Base-by-base conservation (phyloP, 2,329 filamentous ascomycete species). In the Ophiostoma perfectum region DNA sequence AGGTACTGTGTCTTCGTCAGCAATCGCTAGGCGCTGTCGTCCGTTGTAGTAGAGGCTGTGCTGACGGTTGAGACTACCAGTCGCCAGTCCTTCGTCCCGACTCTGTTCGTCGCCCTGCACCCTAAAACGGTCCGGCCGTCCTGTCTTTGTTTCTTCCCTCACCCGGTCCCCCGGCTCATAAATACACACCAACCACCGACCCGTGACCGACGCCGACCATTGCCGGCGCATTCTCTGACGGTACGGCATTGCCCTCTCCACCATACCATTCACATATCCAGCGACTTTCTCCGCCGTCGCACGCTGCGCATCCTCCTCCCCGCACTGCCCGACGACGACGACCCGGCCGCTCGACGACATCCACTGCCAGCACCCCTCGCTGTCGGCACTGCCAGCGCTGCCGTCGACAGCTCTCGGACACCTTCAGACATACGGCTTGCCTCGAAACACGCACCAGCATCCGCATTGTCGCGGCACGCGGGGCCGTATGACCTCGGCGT, bases 401-500 rank as follows among this genome's bases (percentile, higher is more conserved):
- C 47, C 18, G 5, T 27, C 11, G 52, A 18, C 52, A 14, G 18
- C 45, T 49, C 5, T 38, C 12, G 27, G 55, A 27, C 27, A 12
- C 55, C 12, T 36, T 9, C n/a, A 27, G n/a, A 55, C 14, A 6
- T 9, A 11, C 27, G 9, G 11, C 16, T 27, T 18, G 7, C 18
- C 27, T 38, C 5, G 55, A 11, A 60, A 36, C 18, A 5, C 4
- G 55, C 11, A 38, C 39, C 6, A 8, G 11, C 12, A 42, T 63
- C 36, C 60, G 38, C 38, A 11, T n/a, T 42, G 16, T 63, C 60
- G 60, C 60, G 60, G 60, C 60, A 41, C 60, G 60, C 60, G 60
- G 58, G 60, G 60, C 60, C 60, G 16, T 41, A 41, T 39, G 1
- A 42, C 38, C 38, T 41, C 55, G 55, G 55, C 38, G 60, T 42